A percentile compares a stretch with the other conserved stretches of the same genome.
phyloP scores from a whole-genome alignment of 1,284 basidiomycete species.

The Xanthoconium separans region DNA sequence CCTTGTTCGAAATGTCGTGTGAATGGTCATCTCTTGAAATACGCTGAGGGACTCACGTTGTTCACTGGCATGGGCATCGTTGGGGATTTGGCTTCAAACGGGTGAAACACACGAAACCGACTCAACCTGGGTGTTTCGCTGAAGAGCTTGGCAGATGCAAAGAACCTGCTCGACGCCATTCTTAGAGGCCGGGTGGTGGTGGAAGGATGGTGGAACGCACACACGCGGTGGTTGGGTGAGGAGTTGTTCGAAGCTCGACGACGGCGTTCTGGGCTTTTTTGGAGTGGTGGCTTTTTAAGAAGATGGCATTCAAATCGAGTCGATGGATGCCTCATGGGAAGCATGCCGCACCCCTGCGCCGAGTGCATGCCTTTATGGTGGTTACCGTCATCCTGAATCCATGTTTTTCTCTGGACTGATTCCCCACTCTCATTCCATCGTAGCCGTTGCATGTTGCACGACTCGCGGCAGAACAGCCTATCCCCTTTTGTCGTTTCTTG shows the following conservation, averaged over 20 bases:
- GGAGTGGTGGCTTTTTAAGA: conserved; percentile 16
- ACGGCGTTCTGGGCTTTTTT: conserved; percentile 20
- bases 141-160: conserved; percentile 22
- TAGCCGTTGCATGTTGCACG: background rate
- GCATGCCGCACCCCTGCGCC: conserved; percentile 26
- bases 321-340: conserved; percentile 28
- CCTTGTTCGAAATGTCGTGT: conserved; percentile 14
- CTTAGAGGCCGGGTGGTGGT: conserved; percentile 1
- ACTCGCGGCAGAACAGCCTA: conserved; percentile 4
- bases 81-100: conserved; percentile 22
- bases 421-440: conserved; percentile 19
- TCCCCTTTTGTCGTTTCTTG: conserved; percentile 1
- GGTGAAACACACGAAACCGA: conserved; percentile 27
- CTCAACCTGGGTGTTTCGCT: conserved; percentile 22
- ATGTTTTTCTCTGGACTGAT: conserved; percentile 1
- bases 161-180: conserved; percentile 29
- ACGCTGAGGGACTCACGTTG: conserved; percentile 20
- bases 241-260: conserved; percentile 20
- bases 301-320: conserved; percentile 17
- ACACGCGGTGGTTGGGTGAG: conserved; percentile 14
- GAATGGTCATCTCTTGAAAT: background rate
- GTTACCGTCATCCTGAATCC: conserved; percentile 3
- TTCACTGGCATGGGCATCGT: conserved; percentile 30
- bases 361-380: conserved; percentile 20
- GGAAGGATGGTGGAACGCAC: conserved; percentile 1